phyloP scores from a whole-genome alignment of 2,329 filamentous ascomycete genomes.

The Aspergillus sp. region DNA sequence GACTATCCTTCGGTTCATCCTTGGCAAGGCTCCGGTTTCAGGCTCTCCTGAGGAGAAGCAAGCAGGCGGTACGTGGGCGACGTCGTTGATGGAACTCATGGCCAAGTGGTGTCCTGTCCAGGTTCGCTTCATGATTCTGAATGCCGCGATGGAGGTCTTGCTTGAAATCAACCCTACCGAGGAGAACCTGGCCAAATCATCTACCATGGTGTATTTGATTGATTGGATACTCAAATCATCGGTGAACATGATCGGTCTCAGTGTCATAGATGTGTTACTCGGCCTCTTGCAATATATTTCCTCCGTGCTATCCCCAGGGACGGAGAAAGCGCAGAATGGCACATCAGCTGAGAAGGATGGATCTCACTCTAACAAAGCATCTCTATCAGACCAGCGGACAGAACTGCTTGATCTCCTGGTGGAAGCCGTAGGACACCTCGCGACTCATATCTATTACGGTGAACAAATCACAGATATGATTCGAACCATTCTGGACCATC shows the following conservation, averaged over 20 bases:
- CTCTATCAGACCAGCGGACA: conserved; percentile 47
- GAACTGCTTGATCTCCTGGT: conserved; percentile 65
- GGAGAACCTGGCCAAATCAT: conserved; percentile 62
- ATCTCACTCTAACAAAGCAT: conserved; percentile 4
- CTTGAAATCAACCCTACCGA: conserved; percentile 60
- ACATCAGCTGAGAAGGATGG: conserved; percentile 13
- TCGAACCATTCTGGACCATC: conserved; percentile 63
- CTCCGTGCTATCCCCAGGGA: conserved; percentile 58
- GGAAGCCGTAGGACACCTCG: conserved; percentile 78
- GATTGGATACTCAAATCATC: conserved; percentile 76
- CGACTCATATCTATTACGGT: conserved; percentile 92
- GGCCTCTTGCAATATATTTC: conserved; percentile 78
- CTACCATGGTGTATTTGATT: conserved; percentile 68
- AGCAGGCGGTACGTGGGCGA: conserved; percentile 63
- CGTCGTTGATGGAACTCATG: conserved; percentile 69
- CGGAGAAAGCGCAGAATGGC: conserved; percentile 23
- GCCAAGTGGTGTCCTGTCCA: conserved; percentile 88
- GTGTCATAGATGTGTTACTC: conserved; percentile 88
- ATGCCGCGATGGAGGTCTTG: conserved; percentile 71
- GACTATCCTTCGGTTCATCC: conserved; percentile 66
- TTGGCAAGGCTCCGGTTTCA: conserved; percentile 46
- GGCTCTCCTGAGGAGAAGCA: conserved; percentile 36
- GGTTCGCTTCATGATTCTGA: conserved; percentile 82
- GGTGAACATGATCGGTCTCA: conserved; percentile 88
- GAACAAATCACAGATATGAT: conserved; percentile 97